A percentile compares a stretch with the other conserved stretches of the same genome.
phyloP scores from a whole-genome alignment of 495 filamentous ascomycete genomes.

The Penicillium arizonense region DNA sequence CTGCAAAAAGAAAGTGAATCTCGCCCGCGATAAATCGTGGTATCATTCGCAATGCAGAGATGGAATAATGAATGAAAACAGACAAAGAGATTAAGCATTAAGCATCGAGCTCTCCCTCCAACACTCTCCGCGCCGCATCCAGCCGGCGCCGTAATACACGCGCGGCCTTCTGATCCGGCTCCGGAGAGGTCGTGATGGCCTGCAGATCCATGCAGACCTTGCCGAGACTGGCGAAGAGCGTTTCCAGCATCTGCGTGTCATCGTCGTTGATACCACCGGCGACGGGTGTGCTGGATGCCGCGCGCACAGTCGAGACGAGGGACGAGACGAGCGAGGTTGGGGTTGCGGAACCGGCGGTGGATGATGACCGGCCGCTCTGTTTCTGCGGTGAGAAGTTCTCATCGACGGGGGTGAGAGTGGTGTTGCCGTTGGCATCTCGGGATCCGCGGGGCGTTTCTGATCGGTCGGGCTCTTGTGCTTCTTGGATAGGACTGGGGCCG shows the following conservation, averaged over 20 bases:
- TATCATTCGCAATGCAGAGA: conserved; percentile 8
- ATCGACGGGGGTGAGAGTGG: conserved; percentile 3
- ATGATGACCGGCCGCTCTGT: conserved; percentile 24
- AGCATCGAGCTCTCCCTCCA: conserved; percentile 63
- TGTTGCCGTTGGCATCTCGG: conserved; percentile 3
- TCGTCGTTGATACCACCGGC: conserved; percentile 55
- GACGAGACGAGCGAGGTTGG: conserved; percentile 38
- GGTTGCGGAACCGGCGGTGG: conserved; percentile 30
- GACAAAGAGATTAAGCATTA: conserved; percentile 11
- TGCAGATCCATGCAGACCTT: conserved; percentile 67
- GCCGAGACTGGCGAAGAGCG: conserved; percentile 70
- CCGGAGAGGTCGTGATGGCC: conserved; percentile 44
- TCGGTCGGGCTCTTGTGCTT: conserved; percentile 12
- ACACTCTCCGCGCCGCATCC: conserved; percentile 66
- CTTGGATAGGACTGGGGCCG: conserved; percentile 13
- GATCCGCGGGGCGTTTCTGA: conserved; percentile 18
- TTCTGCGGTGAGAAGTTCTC: background rate
- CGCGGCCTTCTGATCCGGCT: conserved; percentile 57
- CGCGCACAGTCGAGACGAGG: conserved; percentile 39
- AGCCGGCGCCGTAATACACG: conserved; percentile 64
- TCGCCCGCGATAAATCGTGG: conserved; percentile 13
- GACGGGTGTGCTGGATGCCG: conserved; percentile 39
- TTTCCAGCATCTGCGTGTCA: conserved; percentile 74
- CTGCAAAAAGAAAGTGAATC: conserved; percentile 8
- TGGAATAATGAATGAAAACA: conserved; percentile 2